These are phyloP conservation scores for Simplicillium sp. DNA, from an alignment of 2,329 filamentous ascomycete species.

Conservation along the genomic window DNA sequence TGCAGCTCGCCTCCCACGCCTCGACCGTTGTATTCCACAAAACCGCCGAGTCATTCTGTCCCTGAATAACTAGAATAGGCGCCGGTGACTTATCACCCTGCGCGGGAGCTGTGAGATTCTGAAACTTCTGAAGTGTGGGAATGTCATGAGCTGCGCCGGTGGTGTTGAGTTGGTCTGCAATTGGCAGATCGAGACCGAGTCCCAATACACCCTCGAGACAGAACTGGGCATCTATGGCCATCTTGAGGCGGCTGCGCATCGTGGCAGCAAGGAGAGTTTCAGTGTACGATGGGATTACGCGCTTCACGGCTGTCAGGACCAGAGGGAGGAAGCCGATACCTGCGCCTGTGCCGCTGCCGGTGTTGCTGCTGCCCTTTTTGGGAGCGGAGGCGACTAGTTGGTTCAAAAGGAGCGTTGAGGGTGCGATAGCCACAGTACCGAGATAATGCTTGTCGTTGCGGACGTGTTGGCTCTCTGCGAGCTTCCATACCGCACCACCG, in stretches of 20 bases:
- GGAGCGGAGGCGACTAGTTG: constrained; percentile 1
- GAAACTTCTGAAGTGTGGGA: constrained; percentile 1
- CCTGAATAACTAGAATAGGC: constrained; percentile 8
- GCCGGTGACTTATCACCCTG: constrained; percentile 1
- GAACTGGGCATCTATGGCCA: neutral
- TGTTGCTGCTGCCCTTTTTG: neutral
- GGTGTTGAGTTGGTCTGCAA: neutral
- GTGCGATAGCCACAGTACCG: constrained; percentile 9
- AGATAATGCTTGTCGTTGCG: constrained; percentile 7
- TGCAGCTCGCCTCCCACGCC: constrained; percentile 3
- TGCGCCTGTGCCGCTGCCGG: neutral
- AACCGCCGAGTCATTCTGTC: constrained; percentile 6
- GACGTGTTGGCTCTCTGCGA: constrained; percentile 9
- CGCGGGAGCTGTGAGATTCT: constrained; percentile 5
- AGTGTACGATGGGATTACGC: neutral
- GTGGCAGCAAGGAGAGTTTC: neutral
- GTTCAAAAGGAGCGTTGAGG: constrained; percentile 6
- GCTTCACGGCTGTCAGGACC: neutral
- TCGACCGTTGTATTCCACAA: constrained; percentile 1
- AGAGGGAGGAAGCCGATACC: neutral
- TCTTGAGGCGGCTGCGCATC: neutral
- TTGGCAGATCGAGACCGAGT: neutral
- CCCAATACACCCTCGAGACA: neutral
- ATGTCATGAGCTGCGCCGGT: neutral
- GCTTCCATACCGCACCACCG: constrained; percentile 11